These are phyloP conservation scores for Cordyceps cateniannulata DNA, from an alignment of 2,329 filamentous ascomycete genomes.

Conservation along the genomic window DNA sequence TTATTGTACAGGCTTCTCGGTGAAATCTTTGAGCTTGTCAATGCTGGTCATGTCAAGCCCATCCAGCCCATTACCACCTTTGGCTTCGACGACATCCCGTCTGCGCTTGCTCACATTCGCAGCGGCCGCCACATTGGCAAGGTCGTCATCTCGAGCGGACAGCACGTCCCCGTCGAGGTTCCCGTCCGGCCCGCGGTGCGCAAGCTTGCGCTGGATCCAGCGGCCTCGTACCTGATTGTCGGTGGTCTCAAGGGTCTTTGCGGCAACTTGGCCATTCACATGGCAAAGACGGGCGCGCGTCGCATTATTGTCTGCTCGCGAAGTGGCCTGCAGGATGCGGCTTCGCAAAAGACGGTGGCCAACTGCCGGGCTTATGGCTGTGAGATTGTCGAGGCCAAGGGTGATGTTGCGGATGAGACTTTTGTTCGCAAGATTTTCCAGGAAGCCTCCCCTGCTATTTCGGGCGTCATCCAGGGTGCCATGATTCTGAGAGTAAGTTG, in stretches of 20 bases:
- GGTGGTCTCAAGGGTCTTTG: conserved; percentile 25
- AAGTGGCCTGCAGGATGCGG: conserved; percentile 17
- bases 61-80: conserved; percentile 21
- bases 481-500: conserved; percentile 24
- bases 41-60: conserved; percentile 16
- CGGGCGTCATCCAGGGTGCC: conserved; percentile 31
- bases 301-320: conserved; percentile 21
- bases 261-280: conserved; percentile 20
- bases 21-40: conserved; percentile 16
- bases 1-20: conserved; percentile 8
- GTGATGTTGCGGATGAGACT: conserved; percentile 20
- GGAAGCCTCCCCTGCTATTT: conserved; percentile 20
- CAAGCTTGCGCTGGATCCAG: neutral
- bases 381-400: conserved; percentile 17
- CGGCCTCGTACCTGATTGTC: conserved; percentile 21
- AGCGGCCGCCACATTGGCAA: conserved; percentile 35
- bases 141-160: conserved; percentile 15
- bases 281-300: conserved; percentile 22
- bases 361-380: conserved; percentile 18
- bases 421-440: conserved; percentile 19
- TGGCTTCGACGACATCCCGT: conserved; percentile 21
- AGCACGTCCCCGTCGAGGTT: neutral
- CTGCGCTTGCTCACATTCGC: conserved; percentile 35
- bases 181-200: neutral
- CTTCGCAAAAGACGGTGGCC: conserved; percentile 14